Base-by-base conservation (phyloP, 306 rosid species). In the Echinosophora koreensis region DNA sequence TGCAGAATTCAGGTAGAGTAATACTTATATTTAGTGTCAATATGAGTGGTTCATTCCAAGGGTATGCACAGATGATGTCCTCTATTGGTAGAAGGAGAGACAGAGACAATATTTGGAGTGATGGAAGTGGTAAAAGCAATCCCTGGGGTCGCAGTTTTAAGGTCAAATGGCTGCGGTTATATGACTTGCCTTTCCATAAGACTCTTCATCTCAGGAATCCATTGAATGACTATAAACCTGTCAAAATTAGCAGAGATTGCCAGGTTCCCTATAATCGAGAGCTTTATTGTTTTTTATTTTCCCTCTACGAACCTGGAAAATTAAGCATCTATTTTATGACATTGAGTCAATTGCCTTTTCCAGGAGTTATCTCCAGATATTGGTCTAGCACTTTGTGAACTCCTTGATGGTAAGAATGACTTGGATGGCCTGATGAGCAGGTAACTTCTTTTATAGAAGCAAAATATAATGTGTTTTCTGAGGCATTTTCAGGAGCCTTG, bases 31-130 rank as follows among this genome's bases (percentile, higher is more conserved):
- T 89, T 62, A 89, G 94, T 76, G 88, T 89, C 88, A 91, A 91
- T 88, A 89, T 88, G 94, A 89, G 97, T 77, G 97, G 97, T 62
- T 83, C 78, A 86, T 91, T 91, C 85, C 97, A 89, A 91, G 97
- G 97, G 71, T 91, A 91, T 76, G 97, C 92, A 3, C 89, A 89
- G 80, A 91, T 91, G 97, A 73, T 83, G 84, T 91, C 97, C 69
- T 69, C 94, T 64, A 86, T 86, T 74, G 94, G 97, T 76, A 83
- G 90, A 88, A 88, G 90, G 82, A 86, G 91, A 82, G 94, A 89
- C 80, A 77, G 92, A 80, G 92, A 89, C 78, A 77, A 81, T 77
- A 86, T 88, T 80, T 91, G 97, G 97, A 83, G 83, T 79, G 91
- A 86, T 63, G 89, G 94, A 80, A 84, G 81, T 30, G 75, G 94